Conservation (phyloP, 1,284 basidiomycete genomes). For the Amylostereum chailletii region DNA sequence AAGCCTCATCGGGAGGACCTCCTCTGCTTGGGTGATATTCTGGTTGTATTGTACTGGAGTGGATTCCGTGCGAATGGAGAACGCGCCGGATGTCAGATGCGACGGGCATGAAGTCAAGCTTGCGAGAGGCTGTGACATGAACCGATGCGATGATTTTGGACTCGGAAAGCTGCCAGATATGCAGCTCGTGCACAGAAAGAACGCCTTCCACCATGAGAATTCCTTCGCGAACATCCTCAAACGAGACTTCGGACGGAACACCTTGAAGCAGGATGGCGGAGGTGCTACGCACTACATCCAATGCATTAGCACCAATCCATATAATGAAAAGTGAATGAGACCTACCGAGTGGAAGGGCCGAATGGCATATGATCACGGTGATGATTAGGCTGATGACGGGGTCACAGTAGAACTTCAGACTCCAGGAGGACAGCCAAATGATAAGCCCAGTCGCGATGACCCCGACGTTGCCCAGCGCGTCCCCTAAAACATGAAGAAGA, state of each 20-base stretch:
- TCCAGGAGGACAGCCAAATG: constrained; percentile 80
- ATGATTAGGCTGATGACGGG: constrained; percentile 92
- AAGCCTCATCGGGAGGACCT: constrained; percentile 33
- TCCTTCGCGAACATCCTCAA: constrained; percentile 77
- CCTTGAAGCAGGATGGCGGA: constrained; percentile 97
- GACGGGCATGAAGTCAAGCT: constrained; percentile 86
- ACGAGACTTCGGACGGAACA: constrained; percentile 83
- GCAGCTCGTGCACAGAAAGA: constrained; percentile 88
- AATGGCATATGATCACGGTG: constrained; percentile 94
- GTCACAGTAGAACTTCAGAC: constrained; percentile 87
- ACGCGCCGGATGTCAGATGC: constrained; percentile 77
- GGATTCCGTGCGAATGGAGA: constrained; percentile 89
- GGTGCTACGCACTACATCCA: constrained; percentile 71
- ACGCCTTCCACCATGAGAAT: constrained; percentile 84
- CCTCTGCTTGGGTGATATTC: constrained; percentile 49
- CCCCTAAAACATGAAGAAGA: constrained; percentile 91
- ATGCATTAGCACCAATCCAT: constrained; percentile 8
- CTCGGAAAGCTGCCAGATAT: constrained; percentile 93
- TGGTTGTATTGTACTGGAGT: constrained; percentile 87
- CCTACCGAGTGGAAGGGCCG: constrained; percentile 86
- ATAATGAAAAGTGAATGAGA: constrained; percentile 11
- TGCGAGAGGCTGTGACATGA: constrained; percentile 80
- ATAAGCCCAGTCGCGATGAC: constrained; percentile 93
- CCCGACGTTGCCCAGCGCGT: constrained; percentile 96
- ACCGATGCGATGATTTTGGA: constrained; percentile 92